Percentiles rank a stretch among this genome's conserved stretches.
Conservation (phyloP, 495 filamentous ascomycete genomes). For the Aspergillus mulundensis region DNA sequence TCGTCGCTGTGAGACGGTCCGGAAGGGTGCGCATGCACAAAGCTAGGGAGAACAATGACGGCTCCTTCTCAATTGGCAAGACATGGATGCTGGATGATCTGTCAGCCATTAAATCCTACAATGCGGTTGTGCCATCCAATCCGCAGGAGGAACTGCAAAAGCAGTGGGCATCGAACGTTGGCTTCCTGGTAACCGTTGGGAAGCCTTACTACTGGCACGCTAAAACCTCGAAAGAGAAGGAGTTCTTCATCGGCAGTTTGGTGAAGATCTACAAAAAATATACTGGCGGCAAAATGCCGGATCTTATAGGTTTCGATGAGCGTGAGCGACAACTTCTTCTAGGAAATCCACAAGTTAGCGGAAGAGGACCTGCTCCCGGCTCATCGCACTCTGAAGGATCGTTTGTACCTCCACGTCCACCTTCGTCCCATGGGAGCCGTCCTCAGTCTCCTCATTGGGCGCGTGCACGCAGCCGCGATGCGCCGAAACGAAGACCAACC, state of each 20-base stretch:
- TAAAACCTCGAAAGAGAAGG: constrained; percentile 86
- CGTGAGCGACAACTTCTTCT: constrained; percentile 70
- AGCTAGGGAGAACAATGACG: constrained; percentile 89
- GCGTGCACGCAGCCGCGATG: constrained; percentile 38
- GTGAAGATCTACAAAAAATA: constrained; percentile 96
- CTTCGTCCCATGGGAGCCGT: constrained; percentile 22
- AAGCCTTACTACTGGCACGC: constrained; percentile 99
- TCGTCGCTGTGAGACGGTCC: constrained; percentile 86
- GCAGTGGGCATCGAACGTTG: constrained; percentile 72
- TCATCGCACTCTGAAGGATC: constrained; percentile 33
- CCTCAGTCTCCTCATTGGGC: constrained; percentile 27
- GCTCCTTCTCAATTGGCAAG: constrained; percentile 94
- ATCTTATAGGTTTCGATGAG: constrained; percentile 75
- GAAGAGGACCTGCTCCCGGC: constrained; percentile 29
- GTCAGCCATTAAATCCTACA: constrained; percentile 72
- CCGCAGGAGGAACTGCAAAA: constrained; percentile 62
- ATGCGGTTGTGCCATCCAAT: constrained; percentile 44
- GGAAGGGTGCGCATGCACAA: constrained; percentile 95
- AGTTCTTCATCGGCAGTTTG: constrained; percentile 92
- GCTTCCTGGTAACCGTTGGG: constrained; percentile 83
- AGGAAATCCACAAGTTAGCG: constrained; percentile 36
- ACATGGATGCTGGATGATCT: constrained; percentile 95
- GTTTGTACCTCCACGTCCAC: constrained; percentile 28
- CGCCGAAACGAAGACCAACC: constrained; percentile 32
- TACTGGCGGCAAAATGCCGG: constrained; percentile 78